Evolutionary conservation across 2,329 filamentous ascomycete genomes (phyloP).

Genomic region (Venturia asperata): DNA sequence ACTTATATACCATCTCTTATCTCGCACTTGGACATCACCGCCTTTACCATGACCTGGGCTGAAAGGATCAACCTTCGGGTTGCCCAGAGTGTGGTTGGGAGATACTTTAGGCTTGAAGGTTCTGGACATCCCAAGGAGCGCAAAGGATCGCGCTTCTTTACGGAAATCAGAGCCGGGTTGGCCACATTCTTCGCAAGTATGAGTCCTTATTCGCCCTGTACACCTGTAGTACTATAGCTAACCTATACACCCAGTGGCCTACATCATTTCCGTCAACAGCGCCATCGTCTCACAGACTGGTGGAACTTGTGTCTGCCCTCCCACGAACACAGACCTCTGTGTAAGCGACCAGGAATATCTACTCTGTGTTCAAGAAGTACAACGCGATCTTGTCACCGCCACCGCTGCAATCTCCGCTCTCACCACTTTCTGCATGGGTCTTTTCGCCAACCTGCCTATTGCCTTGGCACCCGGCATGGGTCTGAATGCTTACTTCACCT

Average conservation of each 20-base stretch:
- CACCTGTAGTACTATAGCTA: constrained; percentile 27
- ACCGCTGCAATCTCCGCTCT: constrained; percentile 77
- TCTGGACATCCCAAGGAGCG: constrained; percentile 69
- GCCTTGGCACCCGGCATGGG: constrained; percentile 67
- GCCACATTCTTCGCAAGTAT: constrained; percentile 52
- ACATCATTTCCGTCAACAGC: constrained; percentile 65
- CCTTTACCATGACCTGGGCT: constrained; percentile 23
- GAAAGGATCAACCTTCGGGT: constrained; percentile 31
- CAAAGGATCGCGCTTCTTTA: constrained; percentile 70
- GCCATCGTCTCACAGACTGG: constrained; percentile 64
- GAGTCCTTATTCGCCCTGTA: constrained; percentile 45
- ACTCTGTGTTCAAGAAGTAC: constrained; percentile 56
- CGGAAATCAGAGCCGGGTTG: constrained; percentile 74
- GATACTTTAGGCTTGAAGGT: constrained; percentile 67
- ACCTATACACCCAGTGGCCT: constrained; percentile 56
- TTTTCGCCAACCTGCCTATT: constrained; percentile 72
- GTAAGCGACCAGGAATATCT: constrained; percentile 51
- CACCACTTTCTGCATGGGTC: constrained; percentile 74
- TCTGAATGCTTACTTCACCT: constrained; percentile 81
- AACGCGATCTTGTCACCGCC: constrained; percentile 74
- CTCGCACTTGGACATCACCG: background rate
- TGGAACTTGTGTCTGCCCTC: constrained; percentile 68
- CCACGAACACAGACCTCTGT: constrained; percentile 43
- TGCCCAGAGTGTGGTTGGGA: constrained; percentile 32
- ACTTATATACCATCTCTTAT: background rate